These are phyloP conservation scores for Rostrohypoxylon terebratum DNA, from an alignment of 495 filamentous ascomycete genomes.

Conservation along the genomic window DNA sequence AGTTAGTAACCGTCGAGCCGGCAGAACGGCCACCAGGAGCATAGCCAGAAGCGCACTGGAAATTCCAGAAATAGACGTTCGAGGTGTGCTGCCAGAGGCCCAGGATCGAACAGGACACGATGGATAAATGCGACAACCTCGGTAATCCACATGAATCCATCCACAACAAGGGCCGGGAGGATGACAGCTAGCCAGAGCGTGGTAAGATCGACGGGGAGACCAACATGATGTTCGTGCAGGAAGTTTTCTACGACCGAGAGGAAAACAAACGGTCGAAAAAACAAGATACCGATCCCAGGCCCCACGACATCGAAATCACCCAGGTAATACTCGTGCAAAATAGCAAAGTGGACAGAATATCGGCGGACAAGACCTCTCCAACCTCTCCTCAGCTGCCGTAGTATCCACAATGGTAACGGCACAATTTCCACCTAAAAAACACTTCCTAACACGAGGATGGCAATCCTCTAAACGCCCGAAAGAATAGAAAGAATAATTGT, in stretches of 20 bases:
- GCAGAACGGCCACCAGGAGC: neutral
- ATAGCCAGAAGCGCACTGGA: neutral
- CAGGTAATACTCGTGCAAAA: constrained; percentile 3
- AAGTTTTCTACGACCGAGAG: too few species aligned
- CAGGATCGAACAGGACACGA: neutral
- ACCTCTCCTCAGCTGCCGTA: neutral
- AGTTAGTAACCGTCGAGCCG: neutral
- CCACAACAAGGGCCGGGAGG: too few species aligned
- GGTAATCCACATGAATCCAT: neutral
- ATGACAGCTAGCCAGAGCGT: too few species aligned
- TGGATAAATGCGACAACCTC: neutral
- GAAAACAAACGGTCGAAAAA: too few species aligned
- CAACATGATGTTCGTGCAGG: too few species aligned
- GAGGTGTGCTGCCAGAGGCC: constrained; percentile 7
- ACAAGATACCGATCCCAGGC: neutral
- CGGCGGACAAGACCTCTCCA: constrained; percentile 9
- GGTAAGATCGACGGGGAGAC: too few species aligned
- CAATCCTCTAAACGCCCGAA: constrained; percentile 12
- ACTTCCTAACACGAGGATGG: neutral
- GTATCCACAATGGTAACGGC: neutral
- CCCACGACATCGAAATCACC: neutral
- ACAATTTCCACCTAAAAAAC: neutral
- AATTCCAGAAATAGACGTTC: neutral
- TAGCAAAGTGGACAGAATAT: constrained; percentile 3
- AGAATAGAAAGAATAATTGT: constrained; percentile 1